These are phyloP conservation scores for Lathyrus tuberosus DNA, from an alignment of 306 rosid species.

Conservation along the genomic window DNA sequence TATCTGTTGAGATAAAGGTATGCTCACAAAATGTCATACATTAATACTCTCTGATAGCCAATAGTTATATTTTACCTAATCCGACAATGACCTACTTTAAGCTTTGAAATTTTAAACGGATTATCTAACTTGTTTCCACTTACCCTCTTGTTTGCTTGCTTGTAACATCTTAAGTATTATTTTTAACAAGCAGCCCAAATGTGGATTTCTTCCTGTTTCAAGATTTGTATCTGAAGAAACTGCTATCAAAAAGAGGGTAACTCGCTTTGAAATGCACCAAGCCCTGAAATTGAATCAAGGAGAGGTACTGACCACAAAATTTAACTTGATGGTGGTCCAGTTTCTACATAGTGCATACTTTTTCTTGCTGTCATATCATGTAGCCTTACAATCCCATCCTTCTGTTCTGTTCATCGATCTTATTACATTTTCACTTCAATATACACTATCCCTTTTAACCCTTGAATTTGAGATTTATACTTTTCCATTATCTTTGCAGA, in stretches of 20 bases:
- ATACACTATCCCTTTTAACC: constrained; percentile 2
- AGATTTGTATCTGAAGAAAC: constrained; percentile 72
- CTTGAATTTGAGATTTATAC: constrained; percentile 32
- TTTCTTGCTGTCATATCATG: constrained; percentile 27
- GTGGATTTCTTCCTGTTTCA: constrained; percentile 91
- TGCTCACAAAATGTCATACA: constrained; percentile 1
- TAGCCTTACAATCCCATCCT: constrained; percentile 29
- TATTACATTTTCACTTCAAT: constrained; percentile 15
- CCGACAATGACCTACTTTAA: constrained; percentile 3
- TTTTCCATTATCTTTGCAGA: constrained; percentile 53
- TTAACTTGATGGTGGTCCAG: background rate
- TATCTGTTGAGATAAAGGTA: constrained; percentile 96
- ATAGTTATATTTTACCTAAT: background rate
- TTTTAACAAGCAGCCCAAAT: constrained; percentile 71
- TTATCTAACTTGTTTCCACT: constrained; percentile 22
- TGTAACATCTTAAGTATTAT: constrained; percentile 28
- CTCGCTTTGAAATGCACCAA: constrained; percentile 96
- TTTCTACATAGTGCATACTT: constrained; percentile 23
- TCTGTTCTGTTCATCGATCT: constrained; percentile 6
- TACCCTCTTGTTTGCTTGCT: constrained; percentile 14
- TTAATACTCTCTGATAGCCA: constrained; percentile 2
- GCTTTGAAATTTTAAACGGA: constrained; percentile 30
- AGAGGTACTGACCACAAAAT: constrained; percentile 56
- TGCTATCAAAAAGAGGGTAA: constrained; percentile 60
- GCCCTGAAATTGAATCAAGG: constrained; percentile 78